These are phyloP conservation scores for Leishmania aethiopica DNA, from an alignment of 208 protist species.

Conservation along the genomic window DNA sequence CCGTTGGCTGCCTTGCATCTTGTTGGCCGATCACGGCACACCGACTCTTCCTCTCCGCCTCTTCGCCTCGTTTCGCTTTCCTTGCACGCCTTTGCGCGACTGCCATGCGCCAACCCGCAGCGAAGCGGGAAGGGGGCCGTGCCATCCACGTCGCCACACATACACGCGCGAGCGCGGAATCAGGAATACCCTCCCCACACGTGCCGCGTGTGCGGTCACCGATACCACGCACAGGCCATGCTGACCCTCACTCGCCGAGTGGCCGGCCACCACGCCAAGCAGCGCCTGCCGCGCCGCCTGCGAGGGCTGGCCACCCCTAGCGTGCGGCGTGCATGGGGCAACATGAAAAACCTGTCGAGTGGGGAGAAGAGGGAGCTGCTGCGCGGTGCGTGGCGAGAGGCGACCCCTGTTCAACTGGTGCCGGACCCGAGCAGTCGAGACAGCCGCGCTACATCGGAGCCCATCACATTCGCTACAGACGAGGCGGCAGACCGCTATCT, in stretches of 20 bases:
- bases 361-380: constrained; percentile 56
- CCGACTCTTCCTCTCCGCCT: background rate
- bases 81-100: background rate
- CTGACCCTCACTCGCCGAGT: constrained; percentile 10
- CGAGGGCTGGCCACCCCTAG: constrained; percentile 37
- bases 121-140: background rate
- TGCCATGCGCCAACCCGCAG: background rate
- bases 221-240: background rate
- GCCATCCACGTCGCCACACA: background rate
- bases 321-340: constrained; percentile 37
- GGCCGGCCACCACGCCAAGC: constrained; percentile 15
- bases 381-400: constrained; percentile 51
- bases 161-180: background rate
- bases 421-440: constrained; percentile 46
- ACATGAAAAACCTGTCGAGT: constrained; percentile 33
- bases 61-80: background rate
- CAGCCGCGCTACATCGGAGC: constrained; percentile 34
- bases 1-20: background rate
- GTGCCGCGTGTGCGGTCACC: background rate
- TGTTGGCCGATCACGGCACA: background rate
- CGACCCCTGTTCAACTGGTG: constrained; percentile 46
- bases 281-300: constrained; percentile 21
- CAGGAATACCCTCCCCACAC: background rate
- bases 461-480: constrained; percentile 56
- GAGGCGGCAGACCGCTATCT: constrained; percentile 67